Conservation (phyloP, 192 early-diverging fungal genomes). For the Podila epicladia region DNA sequence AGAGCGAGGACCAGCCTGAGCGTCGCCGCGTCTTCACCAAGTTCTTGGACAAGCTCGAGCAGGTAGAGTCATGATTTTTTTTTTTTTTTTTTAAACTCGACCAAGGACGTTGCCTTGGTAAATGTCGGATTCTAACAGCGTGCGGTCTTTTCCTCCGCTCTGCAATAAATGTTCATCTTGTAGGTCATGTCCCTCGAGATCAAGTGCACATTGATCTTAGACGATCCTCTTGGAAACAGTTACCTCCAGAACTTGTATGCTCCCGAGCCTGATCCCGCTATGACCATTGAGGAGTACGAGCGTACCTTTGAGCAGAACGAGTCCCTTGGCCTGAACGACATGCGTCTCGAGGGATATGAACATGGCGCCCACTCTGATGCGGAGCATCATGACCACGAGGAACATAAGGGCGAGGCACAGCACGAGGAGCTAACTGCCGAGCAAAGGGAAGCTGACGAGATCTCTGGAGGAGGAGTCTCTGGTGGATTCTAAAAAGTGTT, state of each 20-base stretch:
- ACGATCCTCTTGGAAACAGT: conserved; percentile 93
- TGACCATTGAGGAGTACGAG: conserved; percentile 86
- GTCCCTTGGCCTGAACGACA: conserved; percentile 88
- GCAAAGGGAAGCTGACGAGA: conserved; percentile 41
- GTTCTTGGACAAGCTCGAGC: conserved; percentile 78
- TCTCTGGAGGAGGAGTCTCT: conserved; percentile 38
- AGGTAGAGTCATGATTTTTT: conserved; percentile 47
- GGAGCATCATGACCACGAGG: not conserved
- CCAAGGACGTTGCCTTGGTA: not conserved
- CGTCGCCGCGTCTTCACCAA: conserved; percentile 63
- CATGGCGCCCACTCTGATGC: conserved; percentile 16
- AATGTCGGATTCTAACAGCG: not conserved
- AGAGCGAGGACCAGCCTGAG: conserved; percentile 72
- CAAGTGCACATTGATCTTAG: conserved; percentile 77
- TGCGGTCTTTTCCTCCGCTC: not conserved
- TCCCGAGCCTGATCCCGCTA: conserved; percentile 95
- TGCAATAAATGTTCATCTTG: not conserved
- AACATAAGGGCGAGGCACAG: conserved; percentile 6
- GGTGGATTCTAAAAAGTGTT: conserved; percentile 18
- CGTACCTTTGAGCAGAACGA: conserved; percentile 92
- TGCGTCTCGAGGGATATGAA: conserved; percentile 77
- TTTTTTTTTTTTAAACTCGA: not conserved
- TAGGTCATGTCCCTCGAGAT: conserved; percentile 57
- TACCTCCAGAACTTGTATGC: conserved; percentile 94
- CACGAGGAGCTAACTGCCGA: conserved; percentile 28